A percentile compares a stretch with the other conserved stretches of the same genome.
phyloP scores from a whole-genome alignment of 495 filamentous ascomycete genomes.

The Hapsidospora chrysogenum region DNA sequence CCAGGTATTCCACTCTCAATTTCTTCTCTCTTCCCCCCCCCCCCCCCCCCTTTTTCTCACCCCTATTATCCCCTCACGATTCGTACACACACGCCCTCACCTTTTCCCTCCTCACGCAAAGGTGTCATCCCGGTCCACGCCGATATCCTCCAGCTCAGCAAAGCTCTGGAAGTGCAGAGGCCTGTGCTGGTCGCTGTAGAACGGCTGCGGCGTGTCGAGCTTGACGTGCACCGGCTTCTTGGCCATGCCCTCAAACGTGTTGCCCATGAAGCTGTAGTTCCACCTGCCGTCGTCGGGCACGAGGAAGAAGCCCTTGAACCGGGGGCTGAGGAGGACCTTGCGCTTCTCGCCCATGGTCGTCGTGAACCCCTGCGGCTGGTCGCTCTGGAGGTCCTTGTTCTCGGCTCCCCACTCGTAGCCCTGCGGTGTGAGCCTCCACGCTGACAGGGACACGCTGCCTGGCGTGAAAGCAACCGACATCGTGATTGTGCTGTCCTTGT shows the following conservation, averaged over 20 bases:
- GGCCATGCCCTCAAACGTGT: slow-evolving; percentile 66
- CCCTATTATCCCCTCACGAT: background rate
- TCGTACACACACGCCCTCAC: no score
- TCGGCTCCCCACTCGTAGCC: slow-evolving; percentile 97
- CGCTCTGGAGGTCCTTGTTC: slow-evolving; percentile 81
- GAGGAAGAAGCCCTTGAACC: slow-evolving; percentile 86
- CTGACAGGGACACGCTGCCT: slow-evolving; percentile 88
- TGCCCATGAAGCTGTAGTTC: slow-evolving; percentile 99
- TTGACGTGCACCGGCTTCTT: slow-evolving; percentile 83
- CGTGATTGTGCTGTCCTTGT: slow-evolving; percentile 79
- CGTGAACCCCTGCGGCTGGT: slow-evolving; percentile 86
- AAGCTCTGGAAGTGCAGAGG: slow-evolving; percentile 92
- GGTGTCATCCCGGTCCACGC: slow-evolving; percentile 73
- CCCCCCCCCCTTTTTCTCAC: background rate
- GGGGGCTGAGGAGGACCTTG: slow-evolving; percentile 79
- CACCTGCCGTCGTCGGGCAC: slow-evolving; percentile 82
- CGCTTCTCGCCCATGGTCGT: slow-evolving; percentile 91
- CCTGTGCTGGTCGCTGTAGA: slow-evolving; percentile 88
- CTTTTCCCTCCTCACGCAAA: slow-evolving; percentile 68
- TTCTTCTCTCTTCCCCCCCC: background rate
- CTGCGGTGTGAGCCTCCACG: slow-evolving; percentile 77
- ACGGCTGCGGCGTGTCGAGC: slow-evolving; percentile 77
- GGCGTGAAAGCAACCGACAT: slow-evolving; percentile 97
- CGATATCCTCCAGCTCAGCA: slow-evolving; percentile 78
- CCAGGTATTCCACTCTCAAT: background rate